phyloP scores from a whole-genome alignment of 2,329 filamentous ascomycete species.

The Thielaviopsis populi region DNA sequence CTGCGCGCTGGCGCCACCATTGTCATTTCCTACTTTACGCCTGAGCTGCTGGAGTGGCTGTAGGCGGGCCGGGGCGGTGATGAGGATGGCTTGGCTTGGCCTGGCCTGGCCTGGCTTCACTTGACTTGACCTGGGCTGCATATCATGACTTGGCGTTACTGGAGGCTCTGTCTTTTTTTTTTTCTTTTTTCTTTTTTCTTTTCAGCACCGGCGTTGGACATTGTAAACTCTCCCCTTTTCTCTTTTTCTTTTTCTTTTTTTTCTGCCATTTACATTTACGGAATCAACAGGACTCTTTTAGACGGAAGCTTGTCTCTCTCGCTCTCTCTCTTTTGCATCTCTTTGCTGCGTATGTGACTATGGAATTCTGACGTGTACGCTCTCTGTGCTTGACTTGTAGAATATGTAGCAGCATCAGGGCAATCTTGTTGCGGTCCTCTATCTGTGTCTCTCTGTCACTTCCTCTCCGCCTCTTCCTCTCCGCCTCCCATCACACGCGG shows the following conservation, averaged over 20 bases:
- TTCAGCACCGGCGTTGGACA: constrained; percentile 10
- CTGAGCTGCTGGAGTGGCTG: constrained; percentile 57
- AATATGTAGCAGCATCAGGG: not conserved
- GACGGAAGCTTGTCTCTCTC: too few species aligned
- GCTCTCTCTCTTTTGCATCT: too few species aligned
- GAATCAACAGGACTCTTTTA: not conserved
- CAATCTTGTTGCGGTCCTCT: not conserved
- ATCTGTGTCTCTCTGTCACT: not conserved
- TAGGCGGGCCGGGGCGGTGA: too few species aligned
- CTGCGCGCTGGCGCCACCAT: constrained; percentile 85
- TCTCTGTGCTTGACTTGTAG: not conserved
- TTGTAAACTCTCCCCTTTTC: not conserved
- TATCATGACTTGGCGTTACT: not conserved
- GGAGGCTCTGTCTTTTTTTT: not conserved
- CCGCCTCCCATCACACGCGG: not conserved
- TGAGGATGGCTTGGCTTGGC: too few species aligned
- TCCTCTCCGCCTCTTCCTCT: not conserved
- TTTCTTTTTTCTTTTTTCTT: constrained; percentile 1
- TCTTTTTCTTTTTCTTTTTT: not conserved
- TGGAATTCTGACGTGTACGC: too few species aligned
- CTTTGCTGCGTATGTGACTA: too few species aligned
- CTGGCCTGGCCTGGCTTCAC: too few species aligned
- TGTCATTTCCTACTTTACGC: constrained; percentile 86
- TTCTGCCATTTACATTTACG: not conserved
- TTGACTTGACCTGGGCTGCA: too few species aligned